These are phyloP conservation scores for Przewalskia tangutica DNA, from an alignment of 257 asterid species.

Conservation along the genomic window DNA sequence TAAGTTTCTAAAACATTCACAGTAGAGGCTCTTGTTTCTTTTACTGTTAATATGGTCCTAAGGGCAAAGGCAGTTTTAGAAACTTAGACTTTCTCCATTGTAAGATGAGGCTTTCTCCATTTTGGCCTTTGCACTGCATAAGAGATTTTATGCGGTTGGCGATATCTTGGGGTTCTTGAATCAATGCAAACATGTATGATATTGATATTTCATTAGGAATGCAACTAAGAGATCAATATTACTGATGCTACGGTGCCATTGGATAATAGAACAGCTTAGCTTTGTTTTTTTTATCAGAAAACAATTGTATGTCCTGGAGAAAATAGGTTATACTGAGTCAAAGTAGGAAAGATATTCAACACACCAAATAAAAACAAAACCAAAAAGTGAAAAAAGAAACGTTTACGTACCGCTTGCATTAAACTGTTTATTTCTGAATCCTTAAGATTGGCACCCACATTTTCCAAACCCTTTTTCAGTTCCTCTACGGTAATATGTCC, in stretches of 20 bases:
- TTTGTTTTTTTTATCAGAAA: not conserved
- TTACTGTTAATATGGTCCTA: not conserved
- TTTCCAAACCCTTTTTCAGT: constrained; percentile 26
- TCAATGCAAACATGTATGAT: not conserved
- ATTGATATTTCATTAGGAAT: not conserved
- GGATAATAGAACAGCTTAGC: not conserved
- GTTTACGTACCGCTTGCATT: not conserved
- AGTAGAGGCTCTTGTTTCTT: not conserved
- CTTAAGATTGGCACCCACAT: constrained; percentile 29
- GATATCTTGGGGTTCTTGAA: not conserved
- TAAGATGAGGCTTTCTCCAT: not conserved
- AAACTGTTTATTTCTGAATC: constrained; percentile 25
- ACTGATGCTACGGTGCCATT: not conserved
- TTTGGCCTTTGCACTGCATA: not conserved
- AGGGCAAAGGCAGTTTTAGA: not conserved
- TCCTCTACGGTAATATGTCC: constrained; percentile 40
- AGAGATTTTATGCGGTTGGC: not conserved
- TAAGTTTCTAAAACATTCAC: not conserved
- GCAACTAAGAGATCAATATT: not conserved
- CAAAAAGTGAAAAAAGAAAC: not conserved
- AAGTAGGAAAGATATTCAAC: not conserved
- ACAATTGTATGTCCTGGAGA: not conserved
- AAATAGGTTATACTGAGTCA: not conserved
- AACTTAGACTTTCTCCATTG: not conserved
- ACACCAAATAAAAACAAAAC: not conserved